Percentiles rank a stretch among this genome's conserved stretches.
These are phyloP conservation scores for Tarenaya hassleriana DNA, from an alignment of 345 rosid genomes.

Conservation along the genomic window DNA sequence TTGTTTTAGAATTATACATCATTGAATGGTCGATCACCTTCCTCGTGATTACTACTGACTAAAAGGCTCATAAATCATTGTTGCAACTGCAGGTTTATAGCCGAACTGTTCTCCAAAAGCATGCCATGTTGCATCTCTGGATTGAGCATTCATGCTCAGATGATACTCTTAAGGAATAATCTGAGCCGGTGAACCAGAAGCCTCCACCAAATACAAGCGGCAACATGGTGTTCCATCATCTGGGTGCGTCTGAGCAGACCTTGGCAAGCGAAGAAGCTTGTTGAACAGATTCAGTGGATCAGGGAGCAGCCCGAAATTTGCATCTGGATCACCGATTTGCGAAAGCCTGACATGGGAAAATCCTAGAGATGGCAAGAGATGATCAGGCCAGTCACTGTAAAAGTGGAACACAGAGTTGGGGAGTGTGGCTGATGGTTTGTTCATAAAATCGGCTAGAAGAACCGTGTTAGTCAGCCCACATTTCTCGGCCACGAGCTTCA, in stretches of 20 bases:
- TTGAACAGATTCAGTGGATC: slow-evolving; percentile 74
- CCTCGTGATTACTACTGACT: slow-evolving; percentile 12
- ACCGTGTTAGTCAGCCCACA: slow-evolving; percentile 52
- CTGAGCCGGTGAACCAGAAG: slow-evolving; percentile 67
- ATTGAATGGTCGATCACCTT: slow-evolving; percentile 10
- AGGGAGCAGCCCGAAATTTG: slow-evolving; percentile 70
- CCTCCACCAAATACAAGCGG: slow-evolving; percentile 87
- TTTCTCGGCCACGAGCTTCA: slow-evolving; percentile 70
- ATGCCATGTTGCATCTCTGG: slow-evolving; percentile 19
- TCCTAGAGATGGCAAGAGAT: slow-evolving; percentile 76
- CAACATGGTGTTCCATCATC: slow-evolving; percentile 92
- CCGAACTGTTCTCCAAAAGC: slow-evolving; percentile 22
- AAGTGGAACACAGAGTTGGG: slow-evolving; percentile 70
- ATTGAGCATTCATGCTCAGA: slow-evolving; percentile 16
- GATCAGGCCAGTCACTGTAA: slow-evolving; percentile 95
- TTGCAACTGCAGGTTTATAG: slow-evolving; percentile 10
- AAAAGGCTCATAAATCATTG: slow-evolving; percentile 14
- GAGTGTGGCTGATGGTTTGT: slow-evolving; percentile 65
- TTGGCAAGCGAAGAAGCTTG: slow-evolving; percentile 74
- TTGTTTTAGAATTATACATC: slow-evolving; percentile 9
- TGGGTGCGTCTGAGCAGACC: slow-evolving; percentile 65
- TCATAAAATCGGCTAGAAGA: slow-evolving; percentile 95
- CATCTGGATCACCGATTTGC: slow-evolving; percentile 92
- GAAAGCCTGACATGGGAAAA: slow-evolving; percentile 79
- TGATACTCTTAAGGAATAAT: slow-evolving; percentile 26